Evolutionary conservation across 2,329 filamentous ascomycete genomes (phyloP), one percentile per base, ranked within the genome.

Genomic region (Colletotrichum orbiculare): DNA sequence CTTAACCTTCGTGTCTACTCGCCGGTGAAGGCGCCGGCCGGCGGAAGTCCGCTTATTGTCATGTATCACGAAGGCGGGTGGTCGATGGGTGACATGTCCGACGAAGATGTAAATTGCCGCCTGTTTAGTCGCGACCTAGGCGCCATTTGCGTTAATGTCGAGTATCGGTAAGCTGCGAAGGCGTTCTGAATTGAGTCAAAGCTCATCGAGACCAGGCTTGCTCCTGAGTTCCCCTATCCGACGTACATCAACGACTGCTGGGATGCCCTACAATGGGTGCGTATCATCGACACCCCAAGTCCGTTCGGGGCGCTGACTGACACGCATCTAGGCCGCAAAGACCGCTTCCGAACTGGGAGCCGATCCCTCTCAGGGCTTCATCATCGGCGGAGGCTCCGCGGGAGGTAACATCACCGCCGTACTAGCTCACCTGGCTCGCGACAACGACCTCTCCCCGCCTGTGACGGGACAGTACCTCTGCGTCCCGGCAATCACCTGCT

Each of bases 341-440:
- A 25, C 64, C 10, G 34, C 1, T 1, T n/a, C 1, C 10, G 73
- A 75, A 70, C 54, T 85, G 11, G 71, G 75, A 3, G 79, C 79
- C 1, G 74, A 83, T 47, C 77, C 82, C 3, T 67, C 71, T 5
- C 76, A 75, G 46, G 82, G 82, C 8, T 81, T 85, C 64, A 75
- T 85, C 25, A 70, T 85, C 0, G 81, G 82, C 6, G 84, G 84
- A n/a, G 81, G 79, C 7, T 83, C 80, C 1, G 83, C 83, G 0
- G 83, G 83, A 3, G 84, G 81, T 11, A 85, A 85, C 66, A 78
- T 85, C 57, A 76, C 81, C 0, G 80, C 79, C 0, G 80, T 80
- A 0, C 75, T 85, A 1, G 76, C 81, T 1, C 78, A 83, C 52
- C 68, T 80, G 0, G 75, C 79, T 5, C 76, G 78, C 2, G 67